Evolutionary conservation across 805 yeast genomes (phyloP).

Genomic region (Suhomyces sp.): DNA sequence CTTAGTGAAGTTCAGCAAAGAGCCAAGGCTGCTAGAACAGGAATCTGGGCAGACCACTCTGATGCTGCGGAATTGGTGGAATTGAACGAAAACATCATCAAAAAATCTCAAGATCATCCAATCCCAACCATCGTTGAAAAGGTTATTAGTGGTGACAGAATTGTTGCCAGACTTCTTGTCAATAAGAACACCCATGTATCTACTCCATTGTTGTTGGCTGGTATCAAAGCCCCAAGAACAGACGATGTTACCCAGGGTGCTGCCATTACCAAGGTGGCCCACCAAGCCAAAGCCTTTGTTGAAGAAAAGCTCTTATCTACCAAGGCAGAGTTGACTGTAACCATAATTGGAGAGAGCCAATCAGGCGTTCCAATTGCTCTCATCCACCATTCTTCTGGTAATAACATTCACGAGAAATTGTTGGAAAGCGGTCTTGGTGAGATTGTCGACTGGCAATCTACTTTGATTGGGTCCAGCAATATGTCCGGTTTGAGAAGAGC

Average conservation of each 20-base stretch:
- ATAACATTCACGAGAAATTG: slow-evolving; percentile 64
- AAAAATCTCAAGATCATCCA: slow-evolving; percentile 39
- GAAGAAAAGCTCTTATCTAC: slow-evolving; percentile 64
- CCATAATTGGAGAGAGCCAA: slow-evolving; percentile 59
- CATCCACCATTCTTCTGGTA: slow-evolving; percentile 71
- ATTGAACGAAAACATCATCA: slow-evolving; percentile 31
- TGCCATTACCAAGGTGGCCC: slow-evolving; percentile 59
- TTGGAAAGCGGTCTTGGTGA: slow-evolving; percentile 71
- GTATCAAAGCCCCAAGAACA: slow-evolving; percentile 70
- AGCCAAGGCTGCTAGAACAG: slow-evolving; percentile 52
- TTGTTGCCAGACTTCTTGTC: slow-evolving; percentile 58
- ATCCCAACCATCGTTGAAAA: slow-evolving; percentile 66
- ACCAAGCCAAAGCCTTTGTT: slow-evolving; percentile 62
- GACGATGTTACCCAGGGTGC: slow-evolving; percentile 42
- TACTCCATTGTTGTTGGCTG: slow-evolving; percentile 67
- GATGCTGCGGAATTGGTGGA: slow-evolving; percentile 18
- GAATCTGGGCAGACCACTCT: slow-evolving; percentile 49
- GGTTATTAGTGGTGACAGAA: slow-evolving; percentile 75
- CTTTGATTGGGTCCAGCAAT: slow-evolving; percentile 59
- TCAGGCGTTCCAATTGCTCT: slow-evolving; percentile 61
- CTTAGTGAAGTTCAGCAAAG: slow-evolving; percentile 44
- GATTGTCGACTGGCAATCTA: slow-evolving; percentile 78
- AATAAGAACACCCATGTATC: slow-evolving; percentile 52
- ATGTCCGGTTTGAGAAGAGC: slow-evolving; percentile 64
- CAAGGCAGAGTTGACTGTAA: slow-evolving; percentile 49